Evolutionary conservation across 495 filamentous ascomycete genomes (phyloP).

Genomic region (Tuber microsphaerosporum): DNA sequence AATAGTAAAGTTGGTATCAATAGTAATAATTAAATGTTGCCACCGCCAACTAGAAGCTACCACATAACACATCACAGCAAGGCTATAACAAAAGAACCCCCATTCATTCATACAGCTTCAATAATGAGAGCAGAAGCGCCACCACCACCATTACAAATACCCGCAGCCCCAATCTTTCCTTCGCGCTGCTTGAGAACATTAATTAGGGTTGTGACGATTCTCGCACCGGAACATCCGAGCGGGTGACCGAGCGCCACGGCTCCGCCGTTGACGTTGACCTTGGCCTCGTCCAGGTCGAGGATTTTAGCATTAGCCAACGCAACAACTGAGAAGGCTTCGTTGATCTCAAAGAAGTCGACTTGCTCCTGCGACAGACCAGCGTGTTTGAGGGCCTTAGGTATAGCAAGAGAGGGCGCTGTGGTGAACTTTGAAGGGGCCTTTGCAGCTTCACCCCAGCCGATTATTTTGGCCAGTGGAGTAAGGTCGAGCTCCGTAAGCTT

Average conservation of each 20-base stretch:
- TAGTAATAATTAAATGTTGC: neutral
- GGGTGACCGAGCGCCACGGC: constrained; percentile 95
- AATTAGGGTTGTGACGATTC: constrained; percentile 84
- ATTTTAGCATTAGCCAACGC: constrained; percentile 93
- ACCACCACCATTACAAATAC: constrained; percentile 97
- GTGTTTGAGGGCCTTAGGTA: constrained; percentile 93
- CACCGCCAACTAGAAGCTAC: neutral
- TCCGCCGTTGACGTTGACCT: constrained; percentile 92
- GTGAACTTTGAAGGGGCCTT: constrained; percentile 90
- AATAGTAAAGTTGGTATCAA: neutral
- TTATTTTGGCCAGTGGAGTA: constrained; percentile 87
- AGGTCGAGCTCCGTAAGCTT: constrained; percentile 81
- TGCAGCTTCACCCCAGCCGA: constrained; percentile 91
- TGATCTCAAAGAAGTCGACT: constrained; percentile 95
- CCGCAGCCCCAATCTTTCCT: constrained; percentile 85
- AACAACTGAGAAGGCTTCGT: constrained; percentile 96
- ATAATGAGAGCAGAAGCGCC: constrained; percentile 87
- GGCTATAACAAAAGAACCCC: neutral
- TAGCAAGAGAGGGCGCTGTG: constrained; percentile 85
- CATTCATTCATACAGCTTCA: constrained; percentile 47
- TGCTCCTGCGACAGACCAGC: constrained; percentile 65
- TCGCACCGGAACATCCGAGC: constrained; percentile 83
- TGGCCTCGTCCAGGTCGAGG: constrained; percentile 66
- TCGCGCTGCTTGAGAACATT: constrained; percentile 83
- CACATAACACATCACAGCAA: neutral